Evolutionary conservation across 305 asterid genomes (phyloP).

Genomic region (Vinca major): DNA sequence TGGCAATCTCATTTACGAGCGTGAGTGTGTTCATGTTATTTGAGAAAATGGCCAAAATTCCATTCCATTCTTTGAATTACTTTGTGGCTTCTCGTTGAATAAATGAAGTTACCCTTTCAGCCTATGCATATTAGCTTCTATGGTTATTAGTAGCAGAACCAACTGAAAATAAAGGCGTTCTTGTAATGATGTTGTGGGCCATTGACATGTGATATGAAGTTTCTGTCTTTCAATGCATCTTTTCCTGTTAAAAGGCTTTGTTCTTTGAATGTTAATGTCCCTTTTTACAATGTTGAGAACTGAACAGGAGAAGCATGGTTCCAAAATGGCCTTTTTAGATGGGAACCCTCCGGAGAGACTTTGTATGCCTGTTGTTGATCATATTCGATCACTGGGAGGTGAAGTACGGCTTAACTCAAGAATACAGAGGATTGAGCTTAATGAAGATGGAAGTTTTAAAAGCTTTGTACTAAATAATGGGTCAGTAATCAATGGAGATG

Average conservation of each 20-base stretch:
- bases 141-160: no score
- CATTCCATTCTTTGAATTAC: no score
- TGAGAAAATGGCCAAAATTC: no score
- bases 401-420: slow-evolving; percentile 69
- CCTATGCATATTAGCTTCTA: no score
- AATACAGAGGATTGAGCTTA: slow-evolving; percentile 65
- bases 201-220: not conserved
- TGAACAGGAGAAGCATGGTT: slow-evolving; percentile 88
- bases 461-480: slow-evolving; percentile 57
- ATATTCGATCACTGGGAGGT: slow-evolving; percentile 71
- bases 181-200: no score
- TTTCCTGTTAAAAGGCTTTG: not conserved
- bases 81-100: no score
- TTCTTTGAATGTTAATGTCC: slow-evolving; percentile 1
- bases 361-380: slow-evolving; percentile 85
- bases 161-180: no score
- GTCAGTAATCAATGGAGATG: slow-evolving; percentile 62
- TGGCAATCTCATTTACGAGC: no score
- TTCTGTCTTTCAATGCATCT: not conserved
- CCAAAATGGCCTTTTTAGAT: slow-evolving; percentile 98
- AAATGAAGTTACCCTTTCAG: no score
- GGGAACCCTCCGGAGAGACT: slow-evolving; percentile 99
- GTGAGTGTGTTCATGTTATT: no score
- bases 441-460: slow-evolving; percentile 65
- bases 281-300: slow-evolving; percentile 7